Base-by-base conservation (phyloP, 768 basidiomycete genomes). In the Russula lepida region DNA sequence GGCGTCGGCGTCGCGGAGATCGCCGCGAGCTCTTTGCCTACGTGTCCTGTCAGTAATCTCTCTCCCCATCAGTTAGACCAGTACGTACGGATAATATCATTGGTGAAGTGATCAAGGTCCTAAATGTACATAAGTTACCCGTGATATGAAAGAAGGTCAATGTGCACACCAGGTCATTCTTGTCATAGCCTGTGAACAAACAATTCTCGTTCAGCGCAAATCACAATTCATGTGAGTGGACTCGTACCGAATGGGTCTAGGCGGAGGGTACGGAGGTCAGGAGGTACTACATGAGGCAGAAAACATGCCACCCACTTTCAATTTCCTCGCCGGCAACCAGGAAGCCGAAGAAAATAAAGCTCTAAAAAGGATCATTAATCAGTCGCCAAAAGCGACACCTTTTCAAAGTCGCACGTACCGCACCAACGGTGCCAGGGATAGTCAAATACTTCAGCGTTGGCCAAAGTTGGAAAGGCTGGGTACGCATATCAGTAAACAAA, bases 281-380 rank as follows among this genome's bases (percentile, higher is more conserved):
- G 44, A 44, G 56, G 19, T 54, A 49, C 43, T 8, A 50, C 39
- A 63, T 32, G 48, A 46, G 25, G 54, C 52, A 54, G 27, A 41
- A 54, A 23, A 54, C 39, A 51, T 35, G 25, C 44, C 27, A 74
- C 83, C 67, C 62, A 86, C 85, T 85, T 71, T 87, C 85, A 58
- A 88, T 87, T 71, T 87, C 86, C 71, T 87, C 85, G 47, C 85
- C 85, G 30, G 85, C 84, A 51, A 84, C 84, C 60, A 88, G 70
- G 74, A 87, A 88, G 8, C 86, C 86, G 68, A 86, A 86, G 76
- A 85, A 88, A 59, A 85, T 76, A 70, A 88, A 87, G 66, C 78
- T 77, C 81, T 85, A 67, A 28, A 23, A 37, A 37, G 30, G 27
- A 35, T 11, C 6, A 47, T 41, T 19, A 21, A 23, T 44, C 43